phyloP scores from a whole-genome alignment of 257 asterid species.

The Salvia rosmarinus region DNA sequence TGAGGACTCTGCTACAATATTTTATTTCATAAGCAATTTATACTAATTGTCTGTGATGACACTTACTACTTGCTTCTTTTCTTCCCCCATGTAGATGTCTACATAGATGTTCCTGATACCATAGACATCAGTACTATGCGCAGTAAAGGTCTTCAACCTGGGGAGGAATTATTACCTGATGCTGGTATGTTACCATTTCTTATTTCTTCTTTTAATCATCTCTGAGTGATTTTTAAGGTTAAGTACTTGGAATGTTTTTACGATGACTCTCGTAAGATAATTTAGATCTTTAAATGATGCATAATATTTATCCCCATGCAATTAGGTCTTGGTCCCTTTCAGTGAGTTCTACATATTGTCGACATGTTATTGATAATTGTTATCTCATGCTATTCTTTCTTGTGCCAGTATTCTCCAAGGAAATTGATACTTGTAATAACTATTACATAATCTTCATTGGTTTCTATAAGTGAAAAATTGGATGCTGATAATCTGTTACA shows the following conservation, averaged over 20 bases:
- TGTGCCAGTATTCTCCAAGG: background rate
- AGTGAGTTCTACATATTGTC: constrained; percentile 3
- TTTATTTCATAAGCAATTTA: constrained; percentile 21
- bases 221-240: background rate
- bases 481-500: background rate
- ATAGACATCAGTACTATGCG: constrained; percentile 90
- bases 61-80: constrained; percentile 24
- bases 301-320: background rate
- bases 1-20: constrained; percentile 35
- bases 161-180: constrained; percentile 91
- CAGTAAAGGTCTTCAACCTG: constrained; percentile 90
- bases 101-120: constrained; percentile 87
- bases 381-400: background rate
- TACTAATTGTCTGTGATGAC: constrained; percentile 28
- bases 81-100: constrained; percentile 64
- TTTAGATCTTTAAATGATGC: background rate
- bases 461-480: too few relatives aligned
- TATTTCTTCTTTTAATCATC: background rate
- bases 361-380: background rate
- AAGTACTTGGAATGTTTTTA: constrained; percentile 11
- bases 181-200: constrained; percentile 45
- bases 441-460: background rate
- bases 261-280: background rate
- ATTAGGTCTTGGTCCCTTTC: constrained; percentile 13
- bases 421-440: too few relatives aligned